A percentile compares a stretch with the other conserved stretches of the same genome.
These are phyloP conservation scores for Xylariales sp. DNA, from an alignment of 2,329 filamentous ascomycete species.

Conservation along the genomic window DNA sequence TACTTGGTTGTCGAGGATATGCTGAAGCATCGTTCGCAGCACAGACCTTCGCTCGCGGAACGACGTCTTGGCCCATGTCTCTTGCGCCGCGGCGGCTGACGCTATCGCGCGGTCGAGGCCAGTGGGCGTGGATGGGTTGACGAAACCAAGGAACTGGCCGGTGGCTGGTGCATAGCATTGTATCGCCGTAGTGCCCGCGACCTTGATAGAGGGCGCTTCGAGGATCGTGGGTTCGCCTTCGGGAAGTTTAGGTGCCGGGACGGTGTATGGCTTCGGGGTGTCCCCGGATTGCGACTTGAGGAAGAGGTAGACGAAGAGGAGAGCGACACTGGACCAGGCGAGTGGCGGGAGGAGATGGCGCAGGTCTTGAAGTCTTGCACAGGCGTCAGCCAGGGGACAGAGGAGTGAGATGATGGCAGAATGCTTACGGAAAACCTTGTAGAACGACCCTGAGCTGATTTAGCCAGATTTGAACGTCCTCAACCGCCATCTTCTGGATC, in stretches of 20 bases:
- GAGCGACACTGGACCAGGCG: constrained; percentile 16
- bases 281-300: constrained; percentile 16
- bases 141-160: constrained; percentile 72
- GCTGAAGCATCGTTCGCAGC: constrained; percentile 73
- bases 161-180: constrained; percentile 90
- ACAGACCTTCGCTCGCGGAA: constrained; percentile 76
- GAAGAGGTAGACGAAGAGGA: constrained; percentile 15
- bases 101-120: constrained; percentile 76
- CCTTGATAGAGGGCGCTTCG: constrained; percentile 57
- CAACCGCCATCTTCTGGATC: constrained; percentile 21
- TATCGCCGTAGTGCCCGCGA: constrained; percentile 61
- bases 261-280: constrained; percentile 51
- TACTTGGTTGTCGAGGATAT: constrained; percentile 84
- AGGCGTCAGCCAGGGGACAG: neutral
- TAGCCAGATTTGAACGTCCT: constrained; percentile 23
- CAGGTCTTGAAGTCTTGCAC: constrained; percentile 18
- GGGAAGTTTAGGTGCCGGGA: constrained; percentile 59
- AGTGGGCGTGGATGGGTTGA: constrained; percentile 71
- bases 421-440: constrained; percentile 19
- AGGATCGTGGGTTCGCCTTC: constrained; percentile 50
- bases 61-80: constrained; percentile 69
- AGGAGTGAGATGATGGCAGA: neutral
- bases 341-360: constrained; percentile 15
- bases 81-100: constrained; percentile 69
- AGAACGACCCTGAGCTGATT: constrained; percentile 18